Evolutionary conservation across 371 early-diverging fungal species (phyloP).

Genomic region (Aphelidium insulamus): DNA sequence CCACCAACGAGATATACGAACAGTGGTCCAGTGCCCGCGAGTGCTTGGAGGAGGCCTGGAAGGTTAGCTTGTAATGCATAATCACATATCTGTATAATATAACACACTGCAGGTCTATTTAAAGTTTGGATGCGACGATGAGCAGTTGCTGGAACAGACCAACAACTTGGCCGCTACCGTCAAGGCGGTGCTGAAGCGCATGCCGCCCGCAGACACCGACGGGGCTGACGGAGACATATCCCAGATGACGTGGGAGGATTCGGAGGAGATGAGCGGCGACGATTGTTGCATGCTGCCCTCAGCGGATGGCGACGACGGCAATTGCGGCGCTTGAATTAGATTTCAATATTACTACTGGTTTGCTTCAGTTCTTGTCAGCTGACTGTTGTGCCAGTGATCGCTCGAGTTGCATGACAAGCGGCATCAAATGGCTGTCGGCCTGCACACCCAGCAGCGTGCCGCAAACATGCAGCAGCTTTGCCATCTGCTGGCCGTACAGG

Average conservation of each 20-base stretch:
- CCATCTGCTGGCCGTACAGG: not conserved
- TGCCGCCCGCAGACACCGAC: not conserved
- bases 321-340: no score
- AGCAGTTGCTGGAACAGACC: slow-evolving; percentile 37
- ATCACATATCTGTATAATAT: slow-evolving; percentile 25
- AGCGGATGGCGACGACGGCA: not conserved
- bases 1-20: slow-evolving; percentile 2
- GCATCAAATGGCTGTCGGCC: no score
- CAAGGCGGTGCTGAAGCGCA: slow-evolving; percentile 7
- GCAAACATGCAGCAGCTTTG: no score
- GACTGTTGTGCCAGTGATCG: no score
- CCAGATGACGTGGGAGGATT: not conserved
- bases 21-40: slow-evolving; percentile 47
- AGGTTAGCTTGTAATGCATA: slow-evolving; percentile 18
- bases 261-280: not conserved
- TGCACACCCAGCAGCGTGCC: no score
- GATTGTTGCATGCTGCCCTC: not conserved
- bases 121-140: slow-evolving; percentile 30
- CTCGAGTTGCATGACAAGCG: no score
- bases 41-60: slow-evolving; percentile 41
- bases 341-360: no score
- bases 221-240: not conserved
- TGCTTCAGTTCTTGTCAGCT: no score
- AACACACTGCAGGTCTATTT: slow-evolving; percentile 3
- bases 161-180: slow-evolving; percentile 34